Percentiles rank a stretch among this genome's conserved stretches.
phyloP scores from a whole-genome alignment of 2,329 filamentous ascomycete genomes.

The Septoria linicola region DNA sequence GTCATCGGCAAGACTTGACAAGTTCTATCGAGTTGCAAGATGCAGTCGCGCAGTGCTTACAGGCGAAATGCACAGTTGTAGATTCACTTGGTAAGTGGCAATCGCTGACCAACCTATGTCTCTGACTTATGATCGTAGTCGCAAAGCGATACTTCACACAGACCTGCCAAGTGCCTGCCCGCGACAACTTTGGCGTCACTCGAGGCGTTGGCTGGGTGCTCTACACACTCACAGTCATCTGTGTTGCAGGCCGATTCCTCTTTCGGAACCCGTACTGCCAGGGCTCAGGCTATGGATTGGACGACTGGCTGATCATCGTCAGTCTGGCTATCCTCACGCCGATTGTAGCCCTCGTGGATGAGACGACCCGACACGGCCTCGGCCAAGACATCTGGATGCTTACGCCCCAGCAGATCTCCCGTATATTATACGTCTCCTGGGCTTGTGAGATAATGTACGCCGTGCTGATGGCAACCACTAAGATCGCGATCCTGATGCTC shows the following conservation, averaged over 20 bases:
- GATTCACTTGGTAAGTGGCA: background rate
- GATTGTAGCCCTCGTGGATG: slow-evolving; percentile 1
- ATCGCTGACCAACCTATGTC: background rate
- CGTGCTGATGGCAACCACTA: slow-evolving; percentile 2
- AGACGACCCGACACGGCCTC: slow-evolving; percentile 4
- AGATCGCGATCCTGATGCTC: slow-evolving; percentile 9
- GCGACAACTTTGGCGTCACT: background rate
- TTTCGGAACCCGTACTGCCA: background rate
- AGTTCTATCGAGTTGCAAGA: background rate
- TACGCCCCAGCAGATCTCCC: background rate
- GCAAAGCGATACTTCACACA: background rate
- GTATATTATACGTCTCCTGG: slow-evolving; percentile 8
- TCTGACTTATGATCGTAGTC: background rate
- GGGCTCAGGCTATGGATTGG: slow-evolving; percentile 2
- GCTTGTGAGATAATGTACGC: slow-evolving; percentile 6
- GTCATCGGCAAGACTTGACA: background rate
- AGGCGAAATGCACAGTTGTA: background rate
- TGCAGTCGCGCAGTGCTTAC: background rate
- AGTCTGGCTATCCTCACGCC: background rate
- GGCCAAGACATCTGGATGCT: slow-evolving; percentile 12
- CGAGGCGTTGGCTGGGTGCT: background rate
- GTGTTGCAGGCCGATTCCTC: background rate
- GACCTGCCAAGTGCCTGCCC: background rate
- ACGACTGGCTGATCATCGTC: slow-evolving; percentile 8
- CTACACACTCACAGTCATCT: slow-evolving; percentile 3